Evolutionary conservation across 1,139 yeast genomes (phyloP).

Genomic region (Candida sanyaensis): DNA sequence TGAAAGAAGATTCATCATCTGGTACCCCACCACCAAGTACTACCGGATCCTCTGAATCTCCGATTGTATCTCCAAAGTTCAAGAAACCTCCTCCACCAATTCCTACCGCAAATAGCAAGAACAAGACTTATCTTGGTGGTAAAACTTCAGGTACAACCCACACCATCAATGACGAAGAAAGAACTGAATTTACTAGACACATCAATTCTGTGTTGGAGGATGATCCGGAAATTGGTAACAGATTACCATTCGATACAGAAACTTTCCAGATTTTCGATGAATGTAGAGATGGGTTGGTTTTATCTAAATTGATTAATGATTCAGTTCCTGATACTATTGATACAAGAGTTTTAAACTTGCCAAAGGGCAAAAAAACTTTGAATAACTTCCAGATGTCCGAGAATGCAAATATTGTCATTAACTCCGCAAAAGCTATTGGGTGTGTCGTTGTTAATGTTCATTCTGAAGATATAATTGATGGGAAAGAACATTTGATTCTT

Average conservation of each 20-base stretch:
- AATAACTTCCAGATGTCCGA: conserved; percentile 96
- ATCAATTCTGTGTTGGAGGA: conserved; percentile 90
- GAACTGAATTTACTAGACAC: conserved; percentile 93
- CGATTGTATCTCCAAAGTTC: conserved; percentile 23
- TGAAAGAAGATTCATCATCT: conserved; percentile 47
- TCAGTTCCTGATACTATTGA: conserved; percentile 98
- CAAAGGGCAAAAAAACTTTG: conserved; percentile 72
- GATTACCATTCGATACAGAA: conserved; percentile 92
- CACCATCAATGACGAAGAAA: conserved; percentile 95
- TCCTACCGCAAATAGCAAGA: conserved; percentile 52
- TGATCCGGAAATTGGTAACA: conserved; percentile 80
- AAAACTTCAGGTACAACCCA: conserved; percentile 92
- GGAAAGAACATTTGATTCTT: conserved; percentile 91
- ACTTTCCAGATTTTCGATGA: conserved; percentile 96
- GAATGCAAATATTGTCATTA: conserved; percentile 95
- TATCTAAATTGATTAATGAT: conserved; percentile 92
- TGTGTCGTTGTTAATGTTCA: conserved; percentile 98
- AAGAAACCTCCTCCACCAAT: conserved; percentile 33
- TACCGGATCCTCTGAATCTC: conserved; percentile 20
- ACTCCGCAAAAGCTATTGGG: conserved; percentile 98
- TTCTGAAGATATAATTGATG: conserved; percentile 95
- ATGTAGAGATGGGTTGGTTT: conserved; percentile 91
- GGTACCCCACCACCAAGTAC: conserved; percentile 20
- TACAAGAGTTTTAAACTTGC: conserved; percentile 91
- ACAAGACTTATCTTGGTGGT: conserved; percentile 79